Evolutionary conservation across 2,329 filamentous ascomycete species (phyloP), one percentile per base, ranked within the genome.

Genomic region (Lachnellula suecica): DNA sequence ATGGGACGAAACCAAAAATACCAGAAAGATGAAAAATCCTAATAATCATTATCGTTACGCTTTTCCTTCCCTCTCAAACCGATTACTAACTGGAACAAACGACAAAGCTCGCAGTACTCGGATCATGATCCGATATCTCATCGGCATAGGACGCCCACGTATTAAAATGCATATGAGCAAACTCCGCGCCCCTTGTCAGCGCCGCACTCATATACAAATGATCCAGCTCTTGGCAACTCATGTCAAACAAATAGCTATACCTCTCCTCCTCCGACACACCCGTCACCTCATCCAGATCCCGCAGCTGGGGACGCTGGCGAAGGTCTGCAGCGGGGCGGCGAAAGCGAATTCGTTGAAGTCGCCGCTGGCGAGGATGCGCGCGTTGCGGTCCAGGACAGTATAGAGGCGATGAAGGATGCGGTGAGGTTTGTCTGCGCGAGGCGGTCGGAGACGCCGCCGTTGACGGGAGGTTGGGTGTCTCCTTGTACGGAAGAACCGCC

Each of bases 271-370:
- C 63, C 4, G 75, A 69, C 10, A 83, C 76, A 4, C 72, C 72
- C 4, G 73, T 78, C 0, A 79, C 81, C 4, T 79, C 83, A 60
- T 89, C 85, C 2, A 88, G 70, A 57, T 89, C 84, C 29, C 74
- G 59, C 42, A 89, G 71, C 2, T 79, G 77, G 82, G 85, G 19
- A 75, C 71, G 3, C 68, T 56, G 1, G 72, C 63, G 57, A 89
- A 87, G 1, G 70, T 71, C 54, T 74, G 66, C 44, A 89, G 67
- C 1, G 86, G 85, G 65, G 75, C 63, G 9, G 83, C 84, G 56
- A 84, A 84, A 4, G 78, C 66, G 65, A 87, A 89, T 67, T 90
- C 87, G 73, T 90, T 89, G 66, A 85, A 89, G 70, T 90, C 87
- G 23, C 87, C 87, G 0, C 81, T 79, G 2, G 76, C 71, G 53